Evolutionary conservation across 2,329 filamentous ascomycete genomes (phyloP).

Genomic region (Xylaria digitata): DNA sequence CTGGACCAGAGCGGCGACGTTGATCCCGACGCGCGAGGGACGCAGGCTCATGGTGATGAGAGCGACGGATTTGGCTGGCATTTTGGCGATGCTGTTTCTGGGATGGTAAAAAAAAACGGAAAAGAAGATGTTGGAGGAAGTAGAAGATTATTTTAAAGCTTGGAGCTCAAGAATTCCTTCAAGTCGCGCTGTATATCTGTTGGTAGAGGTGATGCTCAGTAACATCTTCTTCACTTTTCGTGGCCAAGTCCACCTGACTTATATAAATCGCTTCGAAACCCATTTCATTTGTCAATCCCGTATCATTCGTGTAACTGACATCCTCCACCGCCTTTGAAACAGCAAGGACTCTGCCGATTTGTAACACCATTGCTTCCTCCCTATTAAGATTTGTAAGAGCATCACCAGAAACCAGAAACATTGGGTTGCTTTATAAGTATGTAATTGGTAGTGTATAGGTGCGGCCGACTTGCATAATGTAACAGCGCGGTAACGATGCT

Average conservation of each 20-base stretch:
- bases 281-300: not conserved
- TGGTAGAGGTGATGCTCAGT: not conserved
- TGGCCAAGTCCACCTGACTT: not conserved
- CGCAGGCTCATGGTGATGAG: constrained; percentile 54
- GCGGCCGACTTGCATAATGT: too few species aligned
- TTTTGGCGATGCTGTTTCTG: constrained; percentile 24
- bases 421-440: not conserved
- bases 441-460: too few species aligned
- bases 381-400: constrained; percentile 21
- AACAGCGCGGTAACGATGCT: constrained; percentile 22
- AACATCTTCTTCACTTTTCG: not conserved
- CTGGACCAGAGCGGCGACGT: constrained; percentile 51
- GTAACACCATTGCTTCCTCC: constrained; percentile 7
- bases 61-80: constrained; percentile 50
- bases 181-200: not conserved
- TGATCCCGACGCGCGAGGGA: constrained; percentile 50
- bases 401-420: too few species aligned
- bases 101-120: not conserved
- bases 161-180: not conserved
- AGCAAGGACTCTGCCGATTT: constrained; percentile 16
- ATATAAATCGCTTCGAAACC: not conserved
- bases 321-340: not conserved
- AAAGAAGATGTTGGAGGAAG: too few species aligned
- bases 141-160: not conserved
- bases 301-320: not conserved